These are phyloP conservation scores for Naganishia onofrii DNA, from an alignment of 768 basidiomycete species.

Conservation along the genomic window DNA sequence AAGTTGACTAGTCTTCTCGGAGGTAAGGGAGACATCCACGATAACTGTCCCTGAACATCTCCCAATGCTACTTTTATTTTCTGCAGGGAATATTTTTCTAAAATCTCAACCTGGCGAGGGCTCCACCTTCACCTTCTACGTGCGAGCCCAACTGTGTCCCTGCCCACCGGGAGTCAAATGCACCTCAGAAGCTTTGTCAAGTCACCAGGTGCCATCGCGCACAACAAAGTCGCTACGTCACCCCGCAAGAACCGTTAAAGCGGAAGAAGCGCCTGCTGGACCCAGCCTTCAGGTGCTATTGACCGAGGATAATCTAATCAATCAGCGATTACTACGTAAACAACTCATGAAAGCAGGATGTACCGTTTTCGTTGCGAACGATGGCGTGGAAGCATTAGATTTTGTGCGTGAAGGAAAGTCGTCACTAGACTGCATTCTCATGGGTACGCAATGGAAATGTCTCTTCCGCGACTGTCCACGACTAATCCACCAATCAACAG, in stretches of 20 bases:
- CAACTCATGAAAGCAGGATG: conserved; percentile 32
- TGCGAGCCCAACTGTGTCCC: conserved; percentile 21
- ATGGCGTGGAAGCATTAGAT: conserved; percentile 34
- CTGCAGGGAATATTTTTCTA: conserved; percentile 36
- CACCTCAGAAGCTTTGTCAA: background rate
- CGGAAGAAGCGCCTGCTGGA: background rate
- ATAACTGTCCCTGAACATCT: background rate
- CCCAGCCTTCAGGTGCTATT: conserved; percentile 19
- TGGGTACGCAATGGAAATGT: background rate
- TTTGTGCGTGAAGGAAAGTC: conserved; percentile 11
- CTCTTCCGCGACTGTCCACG: too few relatives aligned
- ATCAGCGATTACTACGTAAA: conserved; percentile 28
- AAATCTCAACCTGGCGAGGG: conserved; percentile 31
- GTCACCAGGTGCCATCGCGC: background rate
- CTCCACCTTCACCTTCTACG: conserved; percentile 34
- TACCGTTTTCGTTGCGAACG: conserved; percentile 28
- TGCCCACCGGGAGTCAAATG: background rate
- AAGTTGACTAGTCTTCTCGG: conserved; percentile 34
- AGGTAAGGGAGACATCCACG: conserved; percentile 21
- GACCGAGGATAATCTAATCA: conserved; percentile 32
- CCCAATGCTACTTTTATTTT: background rate
- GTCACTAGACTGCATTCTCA: conserved; percentile 24
- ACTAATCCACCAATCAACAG: too few relatives aligned
- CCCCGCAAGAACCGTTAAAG: background rate
- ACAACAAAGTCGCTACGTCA: background rate